Base-by-base conservation (phyloP, 2,329 filamentous ascomycete species). In the Cryphonectria radicalis region DNA sequence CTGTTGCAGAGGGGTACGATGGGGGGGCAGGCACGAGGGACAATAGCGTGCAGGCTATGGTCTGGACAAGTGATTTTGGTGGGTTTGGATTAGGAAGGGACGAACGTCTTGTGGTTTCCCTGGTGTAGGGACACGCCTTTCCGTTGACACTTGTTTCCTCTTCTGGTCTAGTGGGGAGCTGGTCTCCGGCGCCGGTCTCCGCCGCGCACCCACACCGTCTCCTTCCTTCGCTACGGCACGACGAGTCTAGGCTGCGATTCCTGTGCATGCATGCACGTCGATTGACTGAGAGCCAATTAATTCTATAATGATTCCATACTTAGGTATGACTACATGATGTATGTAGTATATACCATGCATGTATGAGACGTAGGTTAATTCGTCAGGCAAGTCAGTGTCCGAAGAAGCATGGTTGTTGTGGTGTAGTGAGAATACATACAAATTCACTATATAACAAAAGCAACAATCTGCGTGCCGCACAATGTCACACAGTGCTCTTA, bases 131-230 rank as follows among this genome's bases (percentile, higher is more conserved):
- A 50, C 43, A 53, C 63, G 63, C 63, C 63, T 65, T 65, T 65
- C 63, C 43, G 42, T 65, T 65, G 63, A 65, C 63, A 65, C 63
- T 35, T 62, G 13, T 42, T 14, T 32, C 65, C 43, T 17, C 17
- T 68, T 42, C 25, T 25, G 59, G 65, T 35, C 59, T 68, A 35
- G 14, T 63, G 17, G 14, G 46, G 42, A 11, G 19, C 50, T 63
- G 46, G 10, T 28, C 65, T 65, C 63, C 63, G 63, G 63, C 43
- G 25, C 43, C 63, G 42, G 63, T 28, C 42, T 19, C 42, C 43
- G n/a, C n/a, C 19, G 42, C 4, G 25, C 13, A 17, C 42, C 43
- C 63, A 64, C 37, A 64, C 55, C 28, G 55, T 59, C 28, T 50
- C 43, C 43, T 50, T 50, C 43, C 43, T 50, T 22, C 19, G 22